Percentiles rank a stretch among this genome's conserved stretches.
phyloP scores from a whole-genome alignment of 148 eudicot genomes.

The Silene latifolia region DNA sequence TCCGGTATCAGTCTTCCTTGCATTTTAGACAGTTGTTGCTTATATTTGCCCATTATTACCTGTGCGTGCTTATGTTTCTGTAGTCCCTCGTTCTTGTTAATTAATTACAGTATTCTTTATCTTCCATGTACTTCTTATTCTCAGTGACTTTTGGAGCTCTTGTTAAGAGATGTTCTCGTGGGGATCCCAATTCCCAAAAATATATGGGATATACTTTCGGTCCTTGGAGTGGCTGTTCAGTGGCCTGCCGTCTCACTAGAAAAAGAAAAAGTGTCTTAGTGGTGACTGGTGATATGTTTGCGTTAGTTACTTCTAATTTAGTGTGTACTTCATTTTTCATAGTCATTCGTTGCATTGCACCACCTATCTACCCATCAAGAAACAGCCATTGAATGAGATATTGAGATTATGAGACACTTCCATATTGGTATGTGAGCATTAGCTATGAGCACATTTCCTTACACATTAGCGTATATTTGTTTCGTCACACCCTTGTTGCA shows the following conservation, averaged over 20 bases:
- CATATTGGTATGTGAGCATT: not conserved
- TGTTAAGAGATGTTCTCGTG: not conserved
- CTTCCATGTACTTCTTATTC: not conserved
- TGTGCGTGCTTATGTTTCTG: not conserved
- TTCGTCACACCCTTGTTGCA: not conserved
- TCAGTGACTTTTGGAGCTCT: not conserved
- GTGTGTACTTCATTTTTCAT: not conserved
- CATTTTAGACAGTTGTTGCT: not conserved
- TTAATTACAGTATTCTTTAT: not conserved
- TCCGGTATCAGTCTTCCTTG: constrained; percentile 52
- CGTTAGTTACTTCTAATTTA: not conserved
- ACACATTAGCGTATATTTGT: not conserved
- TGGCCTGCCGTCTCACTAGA: not conserved
- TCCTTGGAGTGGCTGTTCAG: not conserved
- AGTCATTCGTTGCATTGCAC: not conserved
- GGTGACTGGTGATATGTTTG: not conserved
- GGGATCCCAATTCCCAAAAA: not conserved
- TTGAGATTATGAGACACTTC: not conserved
- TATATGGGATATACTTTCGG: not conserved
- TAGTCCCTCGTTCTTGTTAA: not conserved
- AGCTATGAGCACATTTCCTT: not conserved
- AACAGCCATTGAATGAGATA: not conserved
- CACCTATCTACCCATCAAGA: not conserved
- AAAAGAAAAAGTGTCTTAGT: not conserved
- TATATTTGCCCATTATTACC: not conserved